phyloP scores from a whole-genome alignment of 805 yeast species.

The Schwanniomyces vanrijiae region DNA sequence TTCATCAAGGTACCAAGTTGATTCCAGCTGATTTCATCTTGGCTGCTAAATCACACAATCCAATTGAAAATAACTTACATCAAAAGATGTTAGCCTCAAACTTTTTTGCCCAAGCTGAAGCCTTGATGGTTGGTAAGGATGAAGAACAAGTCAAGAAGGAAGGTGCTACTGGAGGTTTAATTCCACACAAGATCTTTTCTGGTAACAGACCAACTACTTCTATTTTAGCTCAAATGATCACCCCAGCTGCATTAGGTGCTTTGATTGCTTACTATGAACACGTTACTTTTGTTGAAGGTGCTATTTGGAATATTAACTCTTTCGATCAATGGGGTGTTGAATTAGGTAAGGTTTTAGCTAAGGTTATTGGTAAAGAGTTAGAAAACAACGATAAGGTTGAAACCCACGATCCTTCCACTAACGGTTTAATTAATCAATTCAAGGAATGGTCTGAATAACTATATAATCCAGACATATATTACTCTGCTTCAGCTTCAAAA shows the following conservation, averaged over 20 bases:
- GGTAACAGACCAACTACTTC: slow-evolving; percentile 99
- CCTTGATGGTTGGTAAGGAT: slow-evolving; percentile 93
- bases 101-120: slow-evolving; percentile 98
- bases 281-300: slow-evolving; percentile 97
- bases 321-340: slow-evolving; percentile 99
- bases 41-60: slow-evolving; percentile 98
- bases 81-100: slow-evolving; percentile 98
- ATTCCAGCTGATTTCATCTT: slow-evolving; percentile 96
- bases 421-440: slow-evolving; percentile 92
- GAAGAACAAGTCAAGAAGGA: slow-evolving; percentile 81
- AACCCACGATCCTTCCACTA: slow-evolving; percentile 88
- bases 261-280: slow-evolving; percentile 98
- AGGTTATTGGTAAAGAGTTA: slow-evolving; percentile 89
- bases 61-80: slow-evolving; percentile 89
- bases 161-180: slow-evolving; percentile 81
- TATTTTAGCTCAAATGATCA: slow-evolving; percentile 90
- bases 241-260: slow-evolving; percentile 95
- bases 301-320: slow-evolving; percentile 98
- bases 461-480: background rate
- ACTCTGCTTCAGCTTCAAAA: background rate
- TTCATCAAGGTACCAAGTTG: slow-evolving; percentile 97
- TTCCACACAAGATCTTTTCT: slow-evolving; percentile 94
- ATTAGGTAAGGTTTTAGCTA: slow-evolving; percentile 96
- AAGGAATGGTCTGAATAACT: slow-evolving; percentile 64
- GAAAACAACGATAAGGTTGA: slow-evolving; percentile 55